Evolutionary conservation across 768 basidiomycete species (phyloP).

Genomic region (Suillus subalutaceus): DNA sequence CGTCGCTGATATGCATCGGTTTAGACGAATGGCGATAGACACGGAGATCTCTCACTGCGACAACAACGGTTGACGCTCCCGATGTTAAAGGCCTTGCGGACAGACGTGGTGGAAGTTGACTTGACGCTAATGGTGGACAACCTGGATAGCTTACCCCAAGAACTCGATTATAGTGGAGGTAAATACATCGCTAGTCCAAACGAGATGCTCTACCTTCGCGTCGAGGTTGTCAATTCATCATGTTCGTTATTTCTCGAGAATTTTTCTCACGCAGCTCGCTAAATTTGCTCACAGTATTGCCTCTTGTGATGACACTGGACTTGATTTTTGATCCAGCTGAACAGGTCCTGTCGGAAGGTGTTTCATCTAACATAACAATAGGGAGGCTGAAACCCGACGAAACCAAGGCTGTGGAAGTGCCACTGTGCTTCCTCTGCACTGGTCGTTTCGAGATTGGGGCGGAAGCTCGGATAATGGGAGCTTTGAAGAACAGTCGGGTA

Average conservation of each 20-base stretch:
- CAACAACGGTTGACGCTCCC: slow-evolving; percentile 74
- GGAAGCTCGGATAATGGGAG: slow-evolving; percentile 35
- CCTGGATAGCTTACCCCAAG: slow-evolving; percentile 17
- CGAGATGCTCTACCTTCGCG: slow-evolving; percentile 64
- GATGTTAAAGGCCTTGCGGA: slow-evolving; percentile 79
- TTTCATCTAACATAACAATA: slow-evolving; percentile 59
- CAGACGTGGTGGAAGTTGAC: slow-evolving; percentile 63
- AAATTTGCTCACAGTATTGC: slow-evolving; percentile 42
- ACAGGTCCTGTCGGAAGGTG: slow-evolving; percentile 72
- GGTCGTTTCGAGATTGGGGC: slow-evolving; percentile 60
- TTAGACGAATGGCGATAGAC: slow-evolving; percentile 78
- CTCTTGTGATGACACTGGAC: slow-evolving; percentile 56
- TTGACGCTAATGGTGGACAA: slow-evolving; percentile 49
- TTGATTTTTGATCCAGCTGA: slow-evolving; percentile 60
- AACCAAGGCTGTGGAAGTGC: slow-evolving; percentile 51
- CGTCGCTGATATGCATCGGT: slow-evolving; percentile 10
- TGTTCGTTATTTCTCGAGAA: slow-evolving; percentile 46
- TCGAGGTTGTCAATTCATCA: slow-evolving; percentile 63
- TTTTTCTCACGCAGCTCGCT: slow-evolving; percentile 9
- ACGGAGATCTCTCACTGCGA: slow-evolving; percentile 77
- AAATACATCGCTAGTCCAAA: slow-evolving; percentile 57
- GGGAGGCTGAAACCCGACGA: slow-evolving; percentile 63
- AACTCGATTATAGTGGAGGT: slow-evolving; percentile 27
- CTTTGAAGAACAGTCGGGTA: slow-evolving; percentile 19
- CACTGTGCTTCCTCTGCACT: slow-evolving; percentile 72